Evolutionary conservation across 129 eudicot genomes (phyloP).

Genomic region (Arctium lappa): DNA sequence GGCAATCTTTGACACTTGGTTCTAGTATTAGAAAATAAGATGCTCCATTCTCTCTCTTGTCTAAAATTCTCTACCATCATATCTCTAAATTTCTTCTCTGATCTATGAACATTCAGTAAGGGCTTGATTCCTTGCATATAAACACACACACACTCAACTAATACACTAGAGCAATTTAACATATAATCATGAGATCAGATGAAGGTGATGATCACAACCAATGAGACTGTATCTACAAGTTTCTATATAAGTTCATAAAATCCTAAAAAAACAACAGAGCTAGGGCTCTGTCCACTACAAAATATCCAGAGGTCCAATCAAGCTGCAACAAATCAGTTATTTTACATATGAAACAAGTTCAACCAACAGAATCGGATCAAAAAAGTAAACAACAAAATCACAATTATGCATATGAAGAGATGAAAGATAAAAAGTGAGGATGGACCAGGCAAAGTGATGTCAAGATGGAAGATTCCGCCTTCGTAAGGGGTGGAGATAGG

Average conservation of each 20-base stretch:
- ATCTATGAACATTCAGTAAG: not conserved
- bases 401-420: constrained; percentile 4
- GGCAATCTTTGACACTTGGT: not conserved
- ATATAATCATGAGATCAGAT: constrained; percentile 8
- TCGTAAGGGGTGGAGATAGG: constrained; percentile 84
- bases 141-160: not conserved
- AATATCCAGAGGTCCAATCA: constrained; percentile 4
- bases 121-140: not conserved
- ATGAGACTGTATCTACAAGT: constrained; percentile 5
- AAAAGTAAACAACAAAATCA: not conserved
- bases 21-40: not conserved
- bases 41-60: not conserved
- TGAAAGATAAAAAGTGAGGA: not conserved
- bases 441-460: constrained; percentile 70
- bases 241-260: not conserved
- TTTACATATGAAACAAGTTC: not conserved
- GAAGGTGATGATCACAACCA: not conserved
- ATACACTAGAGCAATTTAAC: not conserved
- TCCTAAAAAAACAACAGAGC: not conserved
- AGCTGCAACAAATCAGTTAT: not conserved
- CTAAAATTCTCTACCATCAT: not conserved
- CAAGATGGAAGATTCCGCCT: constrained; percentile 78
- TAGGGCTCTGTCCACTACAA: constrained; percentile 9
- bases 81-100: not conserved
- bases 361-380: not conserved